Evolutionary conservation across 768 basidiomycete genomes (phyloP).

Genomic region (Psilocybe azurescens): DNA sequence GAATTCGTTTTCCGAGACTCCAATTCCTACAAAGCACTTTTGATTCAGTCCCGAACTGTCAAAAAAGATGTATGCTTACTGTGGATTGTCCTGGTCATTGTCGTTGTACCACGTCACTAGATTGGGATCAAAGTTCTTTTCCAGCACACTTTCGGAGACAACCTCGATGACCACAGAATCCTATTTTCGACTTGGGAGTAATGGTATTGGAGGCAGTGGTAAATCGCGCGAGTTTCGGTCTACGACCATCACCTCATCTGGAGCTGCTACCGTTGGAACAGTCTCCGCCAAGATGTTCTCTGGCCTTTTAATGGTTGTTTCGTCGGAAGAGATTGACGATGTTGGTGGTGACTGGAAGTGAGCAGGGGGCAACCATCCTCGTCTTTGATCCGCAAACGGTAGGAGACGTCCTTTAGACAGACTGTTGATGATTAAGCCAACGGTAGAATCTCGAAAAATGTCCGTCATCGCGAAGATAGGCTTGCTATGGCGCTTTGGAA

Average conservation of each 20-base stretch:
- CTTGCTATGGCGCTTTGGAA: background rate
- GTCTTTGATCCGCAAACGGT: background rate
- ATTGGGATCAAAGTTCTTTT: slow-evolving; percentile 1
- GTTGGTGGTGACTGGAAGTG: background rate
- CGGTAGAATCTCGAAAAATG: slow-evolving; percentile 1
- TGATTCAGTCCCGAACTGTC: background rate
- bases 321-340: background rate
- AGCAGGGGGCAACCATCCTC: background rate
- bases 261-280: background rate
- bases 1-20: slow-evolving; percentile 1
- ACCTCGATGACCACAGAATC: slow-evolving; percentile 2
- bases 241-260: background rate
- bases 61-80: background rate
- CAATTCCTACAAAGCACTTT: background rate
- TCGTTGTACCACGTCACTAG: slow-evolving; percentile 10
- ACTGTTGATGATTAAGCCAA: slow-evolving; percentile 3
- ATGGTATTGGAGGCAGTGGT: background rate
- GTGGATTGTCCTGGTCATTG: slow-evolving; percentile 8
- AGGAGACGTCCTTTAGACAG: slow-evolving; percentile 2
- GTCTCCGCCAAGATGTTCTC: background rate
- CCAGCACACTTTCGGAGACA: background rate
- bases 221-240: background rate
- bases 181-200: background rate
- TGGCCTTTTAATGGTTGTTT: background rate
- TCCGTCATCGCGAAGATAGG: background rate